phyloP scores from a whole-genome alignment of 2,329 filamentous ascomycete genomes.

The Juglanconis sp. region DNA sequence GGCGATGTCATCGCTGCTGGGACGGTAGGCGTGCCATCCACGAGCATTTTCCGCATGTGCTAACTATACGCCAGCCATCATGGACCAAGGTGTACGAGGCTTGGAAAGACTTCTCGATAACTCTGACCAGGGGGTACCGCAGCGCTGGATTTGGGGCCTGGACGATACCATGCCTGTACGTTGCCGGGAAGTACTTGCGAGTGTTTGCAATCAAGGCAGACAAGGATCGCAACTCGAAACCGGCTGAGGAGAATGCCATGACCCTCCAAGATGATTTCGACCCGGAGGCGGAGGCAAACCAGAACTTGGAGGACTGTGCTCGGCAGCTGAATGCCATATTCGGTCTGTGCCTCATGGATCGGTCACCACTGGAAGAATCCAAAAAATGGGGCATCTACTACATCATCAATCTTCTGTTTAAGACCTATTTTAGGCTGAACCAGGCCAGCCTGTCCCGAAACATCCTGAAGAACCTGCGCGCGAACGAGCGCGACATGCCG shows the following conservation, averaged over 20 bases:
- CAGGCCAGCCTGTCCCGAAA: slow-evolving; percentile 87
- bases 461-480: slow-evolving; percentile 77
- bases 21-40: not conserved
- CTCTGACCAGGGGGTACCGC: slow-evolving; percentile 77
- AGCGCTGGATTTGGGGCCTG: slow-evolving; percentile 76
- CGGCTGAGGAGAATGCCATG: slow-evolving; percentile 36
- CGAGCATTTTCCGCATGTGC: not conserved
- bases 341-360: slow-evolving; percentile 82
- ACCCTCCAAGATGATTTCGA: slow-evolving; percentile 79
- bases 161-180: slow-evolving; percentile 89
- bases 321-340: slow-evolving; percentile 90
- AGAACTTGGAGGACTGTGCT: slow-evolving; percentile 86
- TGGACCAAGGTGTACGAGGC: slow-evolving; percentile 82
- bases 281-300: slow-evolving; percentile 70
- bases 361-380: slow-evolving; percentile 84
- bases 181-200: slow-evolving; percentile 80
- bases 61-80: slow-evolving; percentile 40
- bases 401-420: slow-evolving; percentile 91
- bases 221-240: slow-evolving; percentile 52
- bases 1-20: slow-evolving; percentile 38
- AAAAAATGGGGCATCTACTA: slow-evolving; percentile 98
- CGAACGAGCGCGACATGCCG: slow-evolving; percentile 77
- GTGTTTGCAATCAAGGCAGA: slow-evolving; percentile 91
- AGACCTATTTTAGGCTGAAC: slow-evolving; percentile 96
- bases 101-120: slow-evolving; percentile 82